Evolutionary conservation across 2,329 filamentous ascomycete genomes (phyloP), one percentile per base, ranked within the genome.

Genomic region (Aspergillus hiratsukae): DNA sequence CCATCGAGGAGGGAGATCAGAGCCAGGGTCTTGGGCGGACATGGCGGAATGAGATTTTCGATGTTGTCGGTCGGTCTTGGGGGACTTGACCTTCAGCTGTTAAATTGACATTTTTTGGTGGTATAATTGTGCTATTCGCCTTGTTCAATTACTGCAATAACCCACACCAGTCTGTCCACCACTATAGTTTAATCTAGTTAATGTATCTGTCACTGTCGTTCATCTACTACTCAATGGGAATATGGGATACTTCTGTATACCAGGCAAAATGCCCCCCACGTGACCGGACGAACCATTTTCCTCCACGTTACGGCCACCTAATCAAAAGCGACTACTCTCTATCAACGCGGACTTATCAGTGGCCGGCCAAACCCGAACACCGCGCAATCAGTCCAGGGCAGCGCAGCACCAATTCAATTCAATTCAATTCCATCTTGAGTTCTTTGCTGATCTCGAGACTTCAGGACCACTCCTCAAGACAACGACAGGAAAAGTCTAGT

Each of bases 11-110:
- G 61, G 71, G 71, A 5, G 86, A 86, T 67, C 83, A 86, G 54
- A 78, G 78, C 49, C 85, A 82, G 17, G 89, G 71, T 9, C 27
- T 70, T 50, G 63, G 64, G 17, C 54, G 57, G 28, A 75, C 88
- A 0, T 96, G 91, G 91, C 83, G 88, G 64, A 96, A 96, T 71
- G 86, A 85, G 48, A 87, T 96, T n/a, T 96, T 96, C 59, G 80
- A 86, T 63, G 68, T 81, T 57, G 60, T 63, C 14, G 60, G 58
- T 17, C 46, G 56, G 14, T 37, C 31, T 37, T 37, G 31, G 31
- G 31, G 31, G 17, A 23, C 23, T 23, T 23, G 23, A 23, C n/a
- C n/a, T n/a, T n/a, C n/a, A n/a, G 23, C 23, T 1, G 31, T n/a
- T 17, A 37, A 35, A 57, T 51, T 21, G 31, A 35, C 11, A 6